phyloP scores from a whole-genome alignment of 2,329 filamentous ascomycete species.

The Aquanectria penicillioides region DNA sequence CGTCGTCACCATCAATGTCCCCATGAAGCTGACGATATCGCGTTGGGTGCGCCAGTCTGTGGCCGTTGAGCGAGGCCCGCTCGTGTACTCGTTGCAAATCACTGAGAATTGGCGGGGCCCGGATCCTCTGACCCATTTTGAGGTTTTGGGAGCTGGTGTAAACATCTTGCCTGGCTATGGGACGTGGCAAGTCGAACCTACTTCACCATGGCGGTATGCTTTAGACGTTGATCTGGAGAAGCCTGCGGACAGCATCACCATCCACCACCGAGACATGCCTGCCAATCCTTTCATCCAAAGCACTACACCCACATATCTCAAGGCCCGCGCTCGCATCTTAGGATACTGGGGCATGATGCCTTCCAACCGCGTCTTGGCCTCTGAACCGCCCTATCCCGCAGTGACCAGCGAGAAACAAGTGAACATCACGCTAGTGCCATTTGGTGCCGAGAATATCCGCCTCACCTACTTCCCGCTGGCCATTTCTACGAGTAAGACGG shows the following conservation, averaged over 20 bases:
- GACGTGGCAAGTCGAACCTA: neutral
- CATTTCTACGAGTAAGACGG: neutral
- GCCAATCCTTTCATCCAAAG: neutral
- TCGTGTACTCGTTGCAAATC: neutral
- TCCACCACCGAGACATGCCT: neutral
- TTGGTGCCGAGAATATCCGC: neutral
- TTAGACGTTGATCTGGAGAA: neutral
- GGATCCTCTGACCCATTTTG: neutral
- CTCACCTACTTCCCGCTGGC: neutral
- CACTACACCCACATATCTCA: neutral
- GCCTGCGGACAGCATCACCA: neutral
- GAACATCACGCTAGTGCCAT: neutral
- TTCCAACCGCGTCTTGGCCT: neutral
- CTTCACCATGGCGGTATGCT: neutral
- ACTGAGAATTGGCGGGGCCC: neutral
- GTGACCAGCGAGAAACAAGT: neutral
- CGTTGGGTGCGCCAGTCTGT: slow-evolving; percentile 5
- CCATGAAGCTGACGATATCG: neutral
- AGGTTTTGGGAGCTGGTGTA: neutral
- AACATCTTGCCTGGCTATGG: neutral
- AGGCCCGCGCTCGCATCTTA: neutral
- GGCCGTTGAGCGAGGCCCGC: neutral
- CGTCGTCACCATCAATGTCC: neutral
- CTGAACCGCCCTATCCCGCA: neutral
- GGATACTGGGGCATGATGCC: neutral